Base-by-base conservation (phyloP, 306 rosid species). In the barrel medic (Medicago truncatula) region DNA sequence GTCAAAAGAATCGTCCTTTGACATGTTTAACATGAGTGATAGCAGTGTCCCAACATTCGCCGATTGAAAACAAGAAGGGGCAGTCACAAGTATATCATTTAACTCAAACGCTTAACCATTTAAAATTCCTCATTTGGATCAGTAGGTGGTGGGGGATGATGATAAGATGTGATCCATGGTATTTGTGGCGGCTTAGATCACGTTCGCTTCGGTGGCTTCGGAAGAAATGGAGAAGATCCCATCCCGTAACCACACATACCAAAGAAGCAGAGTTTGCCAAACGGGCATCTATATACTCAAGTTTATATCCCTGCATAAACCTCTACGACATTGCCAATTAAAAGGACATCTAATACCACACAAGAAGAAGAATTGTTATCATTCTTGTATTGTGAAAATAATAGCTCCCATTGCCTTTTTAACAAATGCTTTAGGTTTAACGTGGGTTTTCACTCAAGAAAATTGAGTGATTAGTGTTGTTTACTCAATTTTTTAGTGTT, bases 201-300 rank as follows among this genome's bases (percentile, higher is more conserved):
- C 16, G 16, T 52, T 52, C 9, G 59, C 2, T 77, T 34, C n/a
- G 76, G 17, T 23, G 41, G 15, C 6, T 8, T 9, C 3, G 34
- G 78, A 17, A 6, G 63, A 1, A 50, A 67, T 7, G 34, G 34
- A 2, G 64, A 57, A 6, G 76, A 61, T 6, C 40, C 64, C 9
- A 58, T 11, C 8, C 64, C 65, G 6, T 59, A 59, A 28, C 93
- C 96, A 73, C 97, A 91, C 83, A 89, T 71, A 13, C 98, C 98
- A 66, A 49, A 93, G 2, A 67, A 20, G 59, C 98, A 93, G 0
- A 40, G 74, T 13, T 39, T 53, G 1, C 83, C 84, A 40, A 28
- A 17, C 31, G 87, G 88, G 47, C 98, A 90, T 50, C 66, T 81
- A 56, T 89, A 74, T 66, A 49, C 69, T 82, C 0, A 28, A 1